These are phyloP conservation scores for Cudoniella acicularis DNA, from an alignment of 495 filamentous ascomycete genomes.

Conservation along the genomic window DNA sequence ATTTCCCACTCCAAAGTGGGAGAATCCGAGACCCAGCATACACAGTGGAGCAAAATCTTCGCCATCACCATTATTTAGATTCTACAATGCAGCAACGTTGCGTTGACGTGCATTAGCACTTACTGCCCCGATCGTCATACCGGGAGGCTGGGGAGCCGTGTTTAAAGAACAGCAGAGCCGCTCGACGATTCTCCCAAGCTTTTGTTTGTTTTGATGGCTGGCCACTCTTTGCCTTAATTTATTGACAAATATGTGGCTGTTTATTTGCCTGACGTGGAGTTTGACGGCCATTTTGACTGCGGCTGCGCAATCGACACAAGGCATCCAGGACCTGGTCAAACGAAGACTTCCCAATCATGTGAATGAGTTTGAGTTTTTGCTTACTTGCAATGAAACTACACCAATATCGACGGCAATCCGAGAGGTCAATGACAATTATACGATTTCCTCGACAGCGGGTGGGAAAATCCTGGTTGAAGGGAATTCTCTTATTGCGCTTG, in stretches of 20 bases:
- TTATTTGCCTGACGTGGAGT: constrained; percentile 9
- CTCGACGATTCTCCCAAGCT: background rate
- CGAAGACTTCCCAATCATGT: constrained; percentile 43
- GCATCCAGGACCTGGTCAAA: constrained; percentile 43
- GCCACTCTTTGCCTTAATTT: background rate
- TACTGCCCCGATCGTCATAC: background rate
- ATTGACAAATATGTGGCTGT: background rate
- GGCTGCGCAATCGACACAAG: constrained; percentile 33
- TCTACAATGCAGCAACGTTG: background rate
- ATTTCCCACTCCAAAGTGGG: no score
- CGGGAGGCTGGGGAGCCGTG: background rate
- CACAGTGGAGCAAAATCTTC: background rate
- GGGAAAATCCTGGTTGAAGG: constrained; percentile 44
- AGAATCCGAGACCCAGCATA: no score
- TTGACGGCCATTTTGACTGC: constrained; percentile 13
- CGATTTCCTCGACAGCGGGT: constrained; percentile 33
- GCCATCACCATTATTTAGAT: background rate
- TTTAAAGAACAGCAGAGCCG: background rate
- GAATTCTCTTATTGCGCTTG: constrained; percentile 41
- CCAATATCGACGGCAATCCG: constrained; percentile 9
- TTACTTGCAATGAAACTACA: constrained; percentile 24
- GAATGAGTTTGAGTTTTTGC: constrained; percentile 35
- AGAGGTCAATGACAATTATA: constrained; percentile 38
- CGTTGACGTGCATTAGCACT: background rate
- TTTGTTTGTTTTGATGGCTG: background rate